Evolutionary conservation across 768 basidiomycete species (phyloP).

Genomic region (Podaxis sp.): DNA sequence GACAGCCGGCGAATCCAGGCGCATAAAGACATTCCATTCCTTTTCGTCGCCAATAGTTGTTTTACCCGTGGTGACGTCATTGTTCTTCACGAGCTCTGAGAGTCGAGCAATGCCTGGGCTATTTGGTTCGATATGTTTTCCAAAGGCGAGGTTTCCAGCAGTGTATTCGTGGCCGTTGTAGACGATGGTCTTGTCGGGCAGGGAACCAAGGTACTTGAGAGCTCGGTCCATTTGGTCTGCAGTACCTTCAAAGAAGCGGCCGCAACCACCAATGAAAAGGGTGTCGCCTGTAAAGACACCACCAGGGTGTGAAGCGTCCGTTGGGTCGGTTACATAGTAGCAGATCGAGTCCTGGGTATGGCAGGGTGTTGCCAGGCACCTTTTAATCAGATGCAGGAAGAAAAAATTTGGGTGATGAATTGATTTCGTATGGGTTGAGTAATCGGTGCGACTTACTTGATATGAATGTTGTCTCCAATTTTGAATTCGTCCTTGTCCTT

Average conservation of each 20-base stretch:
- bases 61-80: conserved; percentile 71
- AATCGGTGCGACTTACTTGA: conserved; percentile 44
- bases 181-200: conserved; percentile 79
- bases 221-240: conserved; percentile 80
- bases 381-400: conserved; percentile 23
- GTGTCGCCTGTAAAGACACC: conserved; percentile 96
- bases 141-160: conserved; percentile 70
- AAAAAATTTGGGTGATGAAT: neutral
- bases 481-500: conserved; percentile 81
- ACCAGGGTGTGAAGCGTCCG: conserved; percentile 52
- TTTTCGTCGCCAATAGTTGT: conserved; percentile 94
- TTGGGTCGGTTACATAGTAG: conserved; percentile 67
- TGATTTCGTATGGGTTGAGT: conserved; percentile 12
- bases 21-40: conserved; percentile 95
- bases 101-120: conserved; percentile 65
- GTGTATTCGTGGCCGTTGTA: conserved; percentile 97
- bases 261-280: conserved; percentile 85
- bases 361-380: conserved; percentile 86
- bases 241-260: conserved; percentile 91
- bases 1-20: conserved; percentile 61
- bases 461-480: conserved; percentile 60
- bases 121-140: conserved; percentile 53
- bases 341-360: conserved; percentile 98
- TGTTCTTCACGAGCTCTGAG: conserved; percentile 52
- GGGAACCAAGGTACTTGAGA: conserved; percentile 62